Percentiles rank a stretch among this genome's conserved stretches.
Conservation (phyloP, 2,329 filamentous ascomycete species). For the Alternaria alternata region DNA sequence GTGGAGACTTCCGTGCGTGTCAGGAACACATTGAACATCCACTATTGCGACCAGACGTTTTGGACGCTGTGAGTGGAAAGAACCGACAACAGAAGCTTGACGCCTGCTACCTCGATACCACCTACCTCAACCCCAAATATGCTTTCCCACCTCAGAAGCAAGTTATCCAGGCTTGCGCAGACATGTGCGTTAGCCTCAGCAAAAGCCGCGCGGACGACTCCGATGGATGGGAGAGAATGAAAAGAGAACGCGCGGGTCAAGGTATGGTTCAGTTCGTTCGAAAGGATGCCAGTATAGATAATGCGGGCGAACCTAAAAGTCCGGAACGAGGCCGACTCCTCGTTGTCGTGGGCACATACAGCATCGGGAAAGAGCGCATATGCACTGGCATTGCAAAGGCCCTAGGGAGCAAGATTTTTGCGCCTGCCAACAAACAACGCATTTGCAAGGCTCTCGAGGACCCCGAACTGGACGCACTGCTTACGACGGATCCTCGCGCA, state of each 20-base stretch:
- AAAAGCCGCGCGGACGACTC: conserved; percentile 67
- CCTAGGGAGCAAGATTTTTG: conserved; percentile 87
- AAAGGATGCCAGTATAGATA: conserved; percentile 50
- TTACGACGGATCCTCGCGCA: conserved; percentile 81
- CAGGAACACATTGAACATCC: conserved; percentile 84
- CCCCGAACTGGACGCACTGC: conserved; percentile 75
- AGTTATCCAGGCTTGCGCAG: conserved; percentile 86
- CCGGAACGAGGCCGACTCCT: conserved; percentile 73
- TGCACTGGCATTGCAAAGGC: conserved; percentile 91
- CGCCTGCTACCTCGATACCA: conserved; percentile 95
- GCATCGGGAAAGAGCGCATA: conserved; percentile 96
- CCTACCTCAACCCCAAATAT: conserved; percentile 94
- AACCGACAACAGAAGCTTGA: conserved; percentile 86
- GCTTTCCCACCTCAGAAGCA: conserved; percentile 89
- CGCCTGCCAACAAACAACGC: conserved; percentile 80
- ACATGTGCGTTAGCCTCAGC: conserved; percentile 82
- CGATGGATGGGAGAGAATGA: conserved; percentile 66
- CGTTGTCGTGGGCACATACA: conserved; percentile 95
- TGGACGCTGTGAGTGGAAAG: conserved; percentile 75
- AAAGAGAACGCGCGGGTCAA: conserved; percentile 62
- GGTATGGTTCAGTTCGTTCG: conserved; percentile 71
- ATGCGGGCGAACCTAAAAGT: conserved; percentile 40
- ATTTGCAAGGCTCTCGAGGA: conserved; percentile 88
- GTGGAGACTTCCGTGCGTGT: conserved; percentile 94
- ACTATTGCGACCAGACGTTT: conserved; percentile 75